Base-by-base conservation (phyloP, 345 rosid species). In the Rhodamnia argentea region DNA sequence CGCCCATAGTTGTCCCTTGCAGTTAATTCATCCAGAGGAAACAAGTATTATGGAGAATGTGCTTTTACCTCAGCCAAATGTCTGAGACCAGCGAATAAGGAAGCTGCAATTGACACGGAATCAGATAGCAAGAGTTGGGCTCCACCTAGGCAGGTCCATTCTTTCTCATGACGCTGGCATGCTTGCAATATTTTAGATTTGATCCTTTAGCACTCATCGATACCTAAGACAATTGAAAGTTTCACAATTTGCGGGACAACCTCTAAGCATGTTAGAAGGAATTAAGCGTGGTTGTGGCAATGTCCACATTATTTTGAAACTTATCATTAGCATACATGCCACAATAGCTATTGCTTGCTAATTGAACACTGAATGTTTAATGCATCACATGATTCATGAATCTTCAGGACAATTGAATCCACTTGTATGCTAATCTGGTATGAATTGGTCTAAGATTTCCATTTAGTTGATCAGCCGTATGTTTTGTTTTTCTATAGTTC, bases 1-100 rank as follows among this genome's bases (percentile, higher is more conserved):
- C 3, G 22, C 37, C 37, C 74, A n/a, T 37, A 15, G 27, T 56
- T 54, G 84, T 44, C 42, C 42, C 23, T 51, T 44, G 32, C 86
- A 78, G 84, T 87, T 24, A 87, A 87, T 84, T 84, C 88, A 84
- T 84, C 86, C 13, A 82, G 86, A 51, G 88, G 88, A 56, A 87
- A 87, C 86, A 84, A 84, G 52, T 87, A 84, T 24, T 87, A 75
- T 81, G 88, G 88, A 27, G 88, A 87, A 78, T 87, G 88, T 82
- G 20, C 27, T 53, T 20, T 47, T 53, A 44, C 47, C n/a, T 84
- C 86, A 8, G 14, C 50, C 6, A 57, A 29, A 58, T 87, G 86
- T 57, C 29, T 50, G 64, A 84, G 84, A 47, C 86, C 88, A 57
- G 88, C 88, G 10, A 84, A 87, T 76, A 76, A 58, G 54, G 88